Percentiles rank a stretch among this genome's conserved stretches.
phyloP scores from a whole-genome alignment of 2,329 filamentous ascomycete species.

The Colletotrichum plurivorum region DNA sequence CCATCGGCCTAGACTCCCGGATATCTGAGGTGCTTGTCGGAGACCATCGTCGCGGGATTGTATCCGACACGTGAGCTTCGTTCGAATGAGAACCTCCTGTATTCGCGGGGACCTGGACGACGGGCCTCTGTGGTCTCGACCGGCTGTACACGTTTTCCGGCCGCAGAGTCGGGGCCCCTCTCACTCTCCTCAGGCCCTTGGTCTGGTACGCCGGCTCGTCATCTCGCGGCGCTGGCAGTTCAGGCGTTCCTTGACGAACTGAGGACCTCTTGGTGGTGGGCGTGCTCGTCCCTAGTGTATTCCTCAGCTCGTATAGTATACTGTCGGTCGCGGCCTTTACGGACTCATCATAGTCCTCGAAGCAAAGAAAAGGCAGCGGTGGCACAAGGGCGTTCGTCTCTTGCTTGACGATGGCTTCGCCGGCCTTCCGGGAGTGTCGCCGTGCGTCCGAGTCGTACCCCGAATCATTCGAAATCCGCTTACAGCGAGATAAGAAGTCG shows the following conservation, averaged over 20 bases:
- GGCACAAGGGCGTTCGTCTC: neutral
- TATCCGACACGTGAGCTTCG: neutral
- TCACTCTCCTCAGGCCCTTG: constrained; percentile 20
- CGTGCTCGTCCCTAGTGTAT: neutral
- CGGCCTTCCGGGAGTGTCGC: neutral
- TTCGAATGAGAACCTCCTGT: too few species aligned
- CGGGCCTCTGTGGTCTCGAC: too few species aligned
- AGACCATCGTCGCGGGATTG: neutral
- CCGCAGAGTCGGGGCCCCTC: constrained; percentile 9
- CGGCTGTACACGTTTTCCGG: neutral
- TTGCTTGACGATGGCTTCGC: neutral
- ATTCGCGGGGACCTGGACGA: neutral
- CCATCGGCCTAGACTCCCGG: neutral
- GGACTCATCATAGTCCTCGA: neutral
- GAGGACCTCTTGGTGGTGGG: too few species aligned
- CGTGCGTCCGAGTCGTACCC: constrained; percentile 24
- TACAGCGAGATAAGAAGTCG: neutral
- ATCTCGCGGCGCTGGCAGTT: neutral
- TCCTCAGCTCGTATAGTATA: neutral
- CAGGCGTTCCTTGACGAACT: too few species aligned
- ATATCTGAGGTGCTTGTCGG: neutral
- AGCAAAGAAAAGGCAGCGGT: neutral
- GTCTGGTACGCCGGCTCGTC: neutral
- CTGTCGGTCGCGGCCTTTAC: neutral
- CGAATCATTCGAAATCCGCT: constrained; percentile 26